Base-by-base conservation (phyloP, 2,329 filamentous ascomycete species). In the Pseudogymnoascus pannorum region DNA sequence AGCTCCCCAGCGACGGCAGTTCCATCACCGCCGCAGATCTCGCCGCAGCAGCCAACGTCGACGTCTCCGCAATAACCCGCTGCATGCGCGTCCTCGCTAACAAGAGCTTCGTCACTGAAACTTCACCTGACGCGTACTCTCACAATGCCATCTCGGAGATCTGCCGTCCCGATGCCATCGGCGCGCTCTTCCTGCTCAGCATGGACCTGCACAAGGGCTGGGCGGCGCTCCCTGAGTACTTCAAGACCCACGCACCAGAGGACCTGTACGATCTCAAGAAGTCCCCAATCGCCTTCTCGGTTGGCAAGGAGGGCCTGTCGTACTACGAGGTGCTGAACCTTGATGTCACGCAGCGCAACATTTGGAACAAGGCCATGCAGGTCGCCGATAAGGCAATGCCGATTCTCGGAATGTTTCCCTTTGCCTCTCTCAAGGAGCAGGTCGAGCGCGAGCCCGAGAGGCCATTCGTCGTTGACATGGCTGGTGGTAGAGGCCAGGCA, bases 121-220 rank as follows among this genome's bases (percentile, higher is more conserved):
- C 69, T 1, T 66, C 62, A 0, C 65, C 68, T 1, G 68, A 72
- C 61, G 64, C 64, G 6, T 75, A 74, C 59, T 68, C 71, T 11
- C 71, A 73, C 51, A 75, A 74, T 26, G n/a, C 64, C 71, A 29
- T 74, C 72, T 0, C 67, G 36, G 63, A 24, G 63, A 67, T 5
- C 65, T 73, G 42, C 65, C 69, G 24, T 57, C 69, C 72, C 0
- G 61, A 68, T 7, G 70, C 63, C 0, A 60, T 72, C 1, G 73
- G 72, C 1, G 66, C 67, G 2, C 72, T 74, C 60, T 70, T 73
- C 59, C 66, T 72, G 35, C 68, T 75, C 18, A 63, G 61, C 54
- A 62, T 62, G 29, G 42, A 65, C 22, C 60, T 61, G 57, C 60
- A 42, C 18, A 29, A 61, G 18, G 51, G 58, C 24, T 61, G 62